Percentiles rank a stretch among this genome's conserved stretches.
These are phyloP conservation scores for Cercospora berteroae DNA, from an alignment of 2,329 filamentous ascomycete species.

Conservation along the genomic window DNA sequence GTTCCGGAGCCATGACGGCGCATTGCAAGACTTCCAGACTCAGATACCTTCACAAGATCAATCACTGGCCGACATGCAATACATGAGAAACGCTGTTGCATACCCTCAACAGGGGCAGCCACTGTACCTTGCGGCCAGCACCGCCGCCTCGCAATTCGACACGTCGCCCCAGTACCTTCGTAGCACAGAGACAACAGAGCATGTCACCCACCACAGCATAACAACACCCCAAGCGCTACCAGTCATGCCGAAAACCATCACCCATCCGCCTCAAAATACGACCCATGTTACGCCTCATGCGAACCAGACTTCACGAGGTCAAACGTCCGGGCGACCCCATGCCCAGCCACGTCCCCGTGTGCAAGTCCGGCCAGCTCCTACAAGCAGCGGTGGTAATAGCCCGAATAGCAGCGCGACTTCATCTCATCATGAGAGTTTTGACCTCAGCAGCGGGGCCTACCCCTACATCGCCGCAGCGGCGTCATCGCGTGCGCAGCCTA, in stretches of 20 bases:
- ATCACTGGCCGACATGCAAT: slow-evolving; percentile 2
- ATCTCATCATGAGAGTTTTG: neutral
- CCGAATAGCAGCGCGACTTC: neutral
- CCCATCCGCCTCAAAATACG: neutral
- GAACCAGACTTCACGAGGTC: neutral
- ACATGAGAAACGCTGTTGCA: neutral
- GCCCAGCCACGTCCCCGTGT: neutral
- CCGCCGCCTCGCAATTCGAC: neutral
- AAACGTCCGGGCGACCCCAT: neutral
- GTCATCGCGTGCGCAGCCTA: neutral
- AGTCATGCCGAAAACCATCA: neutral
- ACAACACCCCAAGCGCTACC: neutral
- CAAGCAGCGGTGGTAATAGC: slow-evolving; percentile 1
- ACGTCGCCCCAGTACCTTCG: neutral
- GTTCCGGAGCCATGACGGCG: neutral
- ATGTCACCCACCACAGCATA: neutral
- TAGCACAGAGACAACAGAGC: neutral
- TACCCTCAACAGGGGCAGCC: neutral
- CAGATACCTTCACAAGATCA: neutral
- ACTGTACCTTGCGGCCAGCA: neutral
- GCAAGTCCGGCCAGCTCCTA: neutral
- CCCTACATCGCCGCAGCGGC: slow-evolving; percentile 10
- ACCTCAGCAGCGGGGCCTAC: slow-evolving; percentile 5
- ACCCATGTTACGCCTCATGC: neutral
- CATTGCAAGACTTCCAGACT: neutral